Conservation (phyloP, 305 asterid species). For the Plantago rigida region DNA sequence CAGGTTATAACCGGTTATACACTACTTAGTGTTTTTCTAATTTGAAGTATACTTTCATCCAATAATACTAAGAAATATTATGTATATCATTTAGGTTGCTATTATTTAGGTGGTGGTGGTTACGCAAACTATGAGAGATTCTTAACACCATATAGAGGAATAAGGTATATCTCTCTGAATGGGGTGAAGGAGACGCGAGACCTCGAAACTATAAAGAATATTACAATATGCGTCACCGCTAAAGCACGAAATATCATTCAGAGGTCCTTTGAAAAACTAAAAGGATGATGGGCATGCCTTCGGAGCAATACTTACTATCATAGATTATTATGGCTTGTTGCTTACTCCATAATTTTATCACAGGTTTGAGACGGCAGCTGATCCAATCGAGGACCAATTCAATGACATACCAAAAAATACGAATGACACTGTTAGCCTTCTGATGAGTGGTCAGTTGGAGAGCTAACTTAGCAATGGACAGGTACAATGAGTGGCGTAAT, state of each 20-base stretch:
- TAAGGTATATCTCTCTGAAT: not conserved
- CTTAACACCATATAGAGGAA: not conserved
- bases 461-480: not conserved
- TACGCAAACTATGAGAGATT: not conserved
- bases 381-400: not conserved
- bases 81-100: not conserved
- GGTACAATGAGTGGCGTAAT: not conserved
- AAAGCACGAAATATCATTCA: not conserved
- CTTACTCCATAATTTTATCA: not conserved
- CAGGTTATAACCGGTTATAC: not conserved
- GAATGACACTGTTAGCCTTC: not conserved
- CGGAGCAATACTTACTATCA: not conserved
- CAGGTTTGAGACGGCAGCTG: slow-evolving; percentile 4
- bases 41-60: no score
- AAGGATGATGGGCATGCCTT: not conserved
- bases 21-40: no score
- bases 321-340: not conserved
- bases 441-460: slow-evolving; percentile 4
- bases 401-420: not conserved
- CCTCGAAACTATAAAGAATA: not conserved
- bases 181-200: not conserved
- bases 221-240: not conserved
- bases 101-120: not conserved
- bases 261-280: not conserved
- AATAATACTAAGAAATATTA: not conserved